Evolutionary conservation across 352 stramenopile genomes (phyloP).

Genomic region (Globisporangium lucens): DNA sequence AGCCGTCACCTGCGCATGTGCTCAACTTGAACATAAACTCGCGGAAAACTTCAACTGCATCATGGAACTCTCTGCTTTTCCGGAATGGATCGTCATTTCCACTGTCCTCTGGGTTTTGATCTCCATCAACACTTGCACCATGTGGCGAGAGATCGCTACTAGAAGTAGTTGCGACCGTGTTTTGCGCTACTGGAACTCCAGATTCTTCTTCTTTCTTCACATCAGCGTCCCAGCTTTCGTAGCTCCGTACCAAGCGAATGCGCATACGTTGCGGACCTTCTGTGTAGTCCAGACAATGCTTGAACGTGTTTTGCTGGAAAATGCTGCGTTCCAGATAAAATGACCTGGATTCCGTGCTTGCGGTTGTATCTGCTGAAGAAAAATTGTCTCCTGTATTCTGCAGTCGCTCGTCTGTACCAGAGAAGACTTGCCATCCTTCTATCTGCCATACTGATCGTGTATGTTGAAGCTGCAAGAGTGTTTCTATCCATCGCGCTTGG

Average conservation of each 20-base stretch:
- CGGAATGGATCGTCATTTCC: slow-evolving; percentile 19
- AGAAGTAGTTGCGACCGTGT: neutral
- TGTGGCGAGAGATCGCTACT: neutral
- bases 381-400: neutral
- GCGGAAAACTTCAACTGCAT: slow-evolving; percentile 47
- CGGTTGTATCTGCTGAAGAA: too few relatives aligned
- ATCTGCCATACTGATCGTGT: slow-evolving; percentile 48
- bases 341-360: neutral
- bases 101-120: neutral
- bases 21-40: slow-evolving; percentile 26
- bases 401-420: neutral
- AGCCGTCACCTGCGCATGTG: neutral
- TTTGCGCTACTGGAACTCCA: neutral
- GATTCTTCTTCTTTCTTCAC: neutral
- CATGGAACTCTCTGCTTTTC: slow-evolving; percentile 47
- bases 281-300: slow-evolving; percentile 42
- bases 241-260: slow-evolving; percentile 42
- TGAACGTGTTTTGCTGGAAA: slow-evolving; percentile 38
- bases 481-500: slow-evolving; percentile 32
- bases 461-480: slow-evolving; percentile 28
- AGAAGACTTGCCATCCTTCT: slow-evolving; percentile 26
- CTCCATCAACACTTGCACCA: neutral
- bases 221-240: slow-evolving; percentile 17
- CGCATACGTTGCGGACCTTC: slow-evolving; percentile 55
- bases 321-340: slow-evolving; percentile 36